Conservation (phyloP, 1,284 basidiomycete species). For the Ceratobasidium sp. region DNA sequence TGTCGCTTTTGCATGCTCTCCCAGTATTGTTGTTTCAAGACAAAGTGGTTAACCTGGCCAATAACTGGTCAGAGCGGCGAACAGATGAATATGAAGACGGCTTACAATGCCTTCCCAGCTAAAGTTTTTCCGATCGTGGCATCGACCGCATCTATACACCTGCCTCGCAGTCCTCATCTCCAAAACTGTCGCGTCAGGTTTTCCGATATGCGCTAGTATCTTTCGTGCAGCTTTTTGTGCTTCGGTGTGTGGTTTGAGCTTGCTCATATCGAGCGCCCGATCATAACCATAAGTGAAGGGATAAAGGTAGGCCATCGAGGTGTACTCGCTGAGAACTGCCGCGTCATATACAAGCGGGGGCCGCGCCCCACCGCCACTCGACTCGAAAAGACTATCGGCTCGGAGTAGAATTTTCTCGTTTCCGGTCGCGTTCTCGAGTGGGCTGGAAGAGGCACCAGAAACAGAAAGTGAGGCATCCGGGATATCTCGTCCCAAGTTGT, state of each 20-base stretch:
- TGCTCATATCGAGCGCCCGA: background rate
- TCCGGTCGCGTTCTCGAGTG: background rate
- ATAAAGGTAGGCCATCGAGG: background rate
- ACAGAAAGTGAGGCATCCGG: background rate
- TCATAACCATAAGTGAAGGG: background rate
- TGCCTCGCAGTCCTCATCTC: conserved; percentile 20
- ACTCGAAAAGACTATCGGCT: conserved; percentile 34
- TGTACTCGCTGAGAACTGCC: background rate
- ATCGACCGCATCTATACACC: conserved; percentile 9
- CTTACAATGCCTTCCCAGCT: conserved; percentile 34
- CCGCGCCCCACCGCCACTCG: background rate
- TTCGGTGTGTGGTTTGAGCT: background rate
- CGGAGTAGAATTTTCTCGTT: conserved; percentile 17
- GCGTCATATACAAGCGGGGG: background rate
- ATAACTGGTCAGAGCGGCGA: background rate
- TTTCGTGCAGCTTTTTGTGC: conserved; percentile 8
- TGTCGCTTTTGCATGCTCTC: background rate
- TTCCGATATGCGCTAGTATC: conserved; percentile 3
- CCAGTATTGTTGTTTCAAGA: background rate
- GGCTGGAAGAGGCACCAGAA: background rate
- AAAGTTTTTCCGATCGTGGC: background rate
- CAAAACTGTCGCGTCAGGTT: conserved; percentile 25
- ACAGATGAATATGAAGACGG: background rate
- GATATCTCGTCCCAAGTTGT: background rate
- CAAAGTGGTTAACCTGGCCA: conserved; percentile 26